These are phyloP conservation scores for Mycena vitilis DNA, from an alignment of 768 basidiomycete genomes.

Conservation along the genomic window DNA sequence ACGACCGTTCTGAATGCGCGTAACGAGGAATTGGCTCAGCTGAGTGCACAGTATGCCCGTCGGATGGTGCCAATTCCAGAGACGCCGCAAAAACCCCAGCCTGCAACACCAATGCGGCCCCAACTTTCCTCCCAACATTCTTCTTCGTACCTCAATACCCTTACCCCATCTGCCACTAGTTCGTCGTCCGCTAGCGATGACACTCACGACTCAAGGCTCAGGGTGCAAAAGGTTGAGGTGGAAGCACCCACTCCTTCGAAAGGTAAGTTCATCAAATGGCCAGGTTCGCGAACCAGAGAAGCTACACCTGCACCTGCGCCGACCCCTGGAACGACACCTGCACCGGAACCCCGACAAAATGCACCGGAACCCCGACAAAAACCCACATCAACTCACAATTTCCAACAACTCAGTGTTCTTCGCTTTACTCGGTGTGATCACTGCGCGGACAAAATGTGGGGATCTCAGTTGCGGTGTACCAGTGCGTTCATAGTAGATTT, in stretches of 20 bases:
- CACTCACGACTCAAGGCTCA: constrained; percentile 50
- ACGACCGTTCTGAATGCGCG: constrained; percentile 89
- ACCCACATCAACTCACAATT: constrained; percentile 73
- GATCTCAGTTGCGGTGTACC: constrained; percentile 91
- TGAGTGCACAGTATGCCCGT: constrained; percentile 84
- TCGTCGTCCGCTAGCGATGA: constrained; percentile 66
- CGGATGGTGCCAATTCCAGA: constrained; percentile 73
- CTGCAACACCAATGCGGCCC: constrained; percentile 39
- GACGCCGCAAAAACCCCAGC: constrained; percentile 43
- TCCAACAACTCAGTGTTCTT: constrained; percentile 89
- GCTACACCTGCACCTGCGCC: constrained; percentile 22
- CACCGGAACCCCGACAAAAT: constrained; percentile 51
- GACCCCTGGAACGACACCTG: constrained; percentile 41
- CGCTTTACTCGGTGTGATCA: constrained; percentile 94
- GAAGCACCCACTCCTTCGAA: constrained; percentile 63
- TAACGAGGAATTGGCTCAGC: constrained; percentile 92
- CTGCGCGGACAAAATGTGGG: constrained; percentile 99
- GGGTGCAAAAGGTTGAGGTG: constrained; percentile 57
- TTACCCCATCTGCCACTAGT: constrained; percentile 58
- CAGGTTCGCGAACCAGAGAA: constrained; percentile 67
- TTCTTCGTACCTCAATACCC: constrained; percentile 48
- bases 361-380: constrained; percentile 52
- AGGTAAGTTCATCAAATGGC: constrained; percentile 77
- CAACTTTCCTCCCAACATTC: constrained; percentile 43
- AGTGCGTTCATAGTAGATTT: constrained; percentile 60